phyloP scores from a whole-genome alignment of 352 stramenopile species.

The Elongisporangium senticosum region DNA sequence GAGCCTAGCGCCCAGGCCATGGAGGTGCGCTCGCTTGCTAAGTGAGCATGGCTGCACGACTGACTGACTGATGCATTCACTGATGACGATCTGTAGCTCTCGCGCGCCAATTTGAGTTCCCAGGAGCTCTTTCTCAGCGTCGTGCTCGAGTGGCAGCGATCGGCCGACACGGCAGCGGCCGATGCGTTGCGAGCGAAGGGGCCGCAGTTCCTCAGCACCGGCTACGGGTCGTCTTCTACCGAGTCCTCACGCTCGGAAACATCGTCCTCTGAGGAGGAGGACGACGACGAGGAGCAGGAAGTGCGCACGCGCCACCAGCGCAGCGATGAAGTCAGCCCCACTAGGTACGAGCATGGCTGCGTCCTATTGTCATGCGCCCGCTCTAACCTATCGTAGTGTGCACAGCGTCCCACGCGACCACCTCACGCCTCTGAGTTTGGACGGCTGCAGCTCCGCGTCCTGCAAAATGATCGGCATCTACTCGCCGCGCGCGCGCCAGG shows the following conservation, averaged over 20 bases:
- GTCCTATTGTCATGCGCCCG: too few relatives aligned
- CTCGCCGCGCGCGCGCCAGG: constrained; percentile 49
- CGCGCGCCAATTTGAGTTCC: constrained; percentile 40
- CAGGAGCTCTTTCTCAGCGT: constrained; percentile 82
- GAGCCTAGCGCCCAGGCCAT: constrained; percentile 11
- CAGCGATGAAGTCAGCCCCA: constrained; percentile 54
- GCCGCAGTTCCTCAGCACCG: not conserved
- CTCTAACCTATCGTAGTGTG: too few relatives aligned
- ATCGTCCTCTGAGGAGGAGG: constrained; percentile 1
- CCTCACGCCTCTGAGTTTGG: constrained; percentile 39
- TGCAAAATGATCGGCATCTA: constrained; percentile 69
- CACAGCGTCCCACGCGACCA: constrained; percentile 29
- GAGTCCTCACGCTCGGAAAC: constrained; percentile 27
- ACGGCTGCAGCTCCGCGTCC: constrained; percentile 18
- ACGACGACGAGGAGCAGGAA: constrained; percentile 12
- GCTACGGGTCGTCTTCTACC: constrained; percentile 12
- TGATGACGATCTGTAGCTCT: constrained; percentile 15
- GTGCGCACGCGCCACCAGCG: constrained; percentile 4
- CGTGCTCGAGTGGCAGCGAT: constrained; percentile 73
- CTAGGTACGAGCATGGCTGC: constrained; percentile 28
- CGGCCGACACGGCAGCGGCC: constrained; percentile 10
- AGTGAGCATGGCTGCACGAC: not conserved
- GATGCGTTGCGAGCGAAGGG: not conserved
- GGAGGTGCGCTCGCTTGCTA: constrained; percentile 11
- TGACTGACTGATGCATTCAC: not conserved